phyloP scores from a whole-genome alignment of 345 rosid species.

The Salix suchowensis region DNA sequence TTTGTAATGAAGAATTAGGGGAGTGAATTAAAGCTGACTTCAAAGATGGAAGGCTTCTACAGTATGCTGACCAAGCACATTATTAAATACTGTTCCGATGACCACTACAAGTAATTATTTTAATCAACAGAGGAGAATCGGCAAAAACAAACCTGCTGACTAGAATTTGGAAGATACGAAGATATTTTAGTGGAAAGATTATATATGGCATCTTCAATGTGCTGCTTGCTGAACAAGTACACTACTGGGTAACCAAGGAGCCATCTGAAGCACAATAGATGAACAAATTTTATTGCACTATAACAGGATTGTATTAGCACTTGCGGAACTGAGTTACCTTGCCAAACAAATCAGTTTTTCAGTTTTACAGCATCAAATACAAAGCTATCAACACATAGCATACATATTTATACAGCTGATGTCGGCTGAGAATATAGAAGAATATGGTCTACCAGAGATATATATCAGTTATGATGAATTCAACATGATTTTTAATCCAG shows the following conservation, averaged over 20 bases:
- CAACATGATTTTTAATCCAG: background rate
- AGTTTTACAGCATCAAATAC: background rate
- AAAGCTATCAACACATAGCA: background rate
- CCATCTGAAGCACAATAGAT: slow-evolving; percentile 55
- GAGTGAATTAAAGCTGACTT: too few species aligned
- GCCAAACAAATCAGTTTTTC: background rate
- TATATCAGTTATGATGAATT: background rate
- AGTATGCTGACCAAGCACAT: background rate
- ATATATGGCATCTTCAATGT: slow-evolving; percentile 66
- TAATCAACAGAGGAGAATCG: background rate
- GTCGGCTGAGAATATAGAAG: background rate
- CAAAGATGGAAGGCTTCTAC: background rate
- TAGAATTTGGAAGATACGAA: slow-evolving; percentile 61
- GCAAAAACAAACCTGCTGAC: slow-evolving; percentile 51
- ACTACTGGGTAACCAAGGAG: slow-evolving; percentile 88
- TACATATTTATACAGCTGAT: background rate
- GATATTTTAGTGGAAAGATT: slow-evolving; percentile 85
- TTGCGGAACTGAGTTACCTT: background rate
- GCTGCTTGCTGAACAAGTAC: slow-evolving; percentile 78
- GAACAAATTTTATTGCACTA: slow-evolving; percentile 3
- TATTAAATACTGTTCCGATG: background rate
- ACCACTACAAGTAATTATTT: background rate
- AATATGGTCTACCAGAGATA: too few species aligned
- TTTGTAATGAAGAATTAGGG: background rate
- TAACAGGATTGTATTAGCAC: background rate